Conservation (phyloP, 1,139 yeast species). For the Yamadazyma dushanensis region DNA sequence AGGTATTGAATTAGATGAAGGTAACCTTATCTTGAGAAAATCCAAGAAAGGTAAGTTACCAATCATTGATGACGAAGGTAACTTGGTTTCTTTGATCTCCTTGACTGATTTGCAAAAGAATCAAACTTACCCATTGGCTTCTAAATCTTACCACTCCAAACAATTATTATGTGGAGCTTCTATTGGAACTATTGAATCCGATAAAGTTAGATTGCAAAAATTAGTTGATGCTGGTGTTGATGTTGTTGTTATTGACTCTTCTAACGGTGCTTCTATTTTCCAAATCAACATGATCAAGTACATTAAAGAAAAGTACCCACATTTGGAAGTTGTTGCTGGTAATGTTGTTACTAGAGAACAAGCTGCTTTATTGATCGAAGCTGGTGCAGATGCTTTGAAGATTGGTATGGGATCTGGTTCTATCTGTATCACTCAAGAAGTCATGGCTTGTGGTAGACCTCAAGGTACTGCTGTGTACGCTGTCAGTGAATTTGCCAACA, state of each 20-base stretch:
- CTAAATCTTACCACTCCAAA: conserved; percentile 89
- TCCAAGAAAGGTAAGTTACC: conserved; percentile 98
- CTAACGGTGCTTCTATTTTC: conserved; percentile 96
- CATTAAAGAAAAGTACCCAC: conserved; percentile 80
- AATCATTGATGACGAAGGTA: conserved; percentile 75
- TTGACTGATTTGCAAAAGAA: conserved; percentile 97
- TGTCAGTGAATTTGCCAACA: conserved; percentile 83
- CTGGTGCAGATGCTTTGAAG: conserved; percentile 98
- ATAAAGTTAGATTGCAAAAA: conserved; percentile 77
- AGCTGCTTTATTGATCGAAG: conserved; percentile 92
- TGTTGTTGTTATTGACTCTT: conserved; percentile 92
- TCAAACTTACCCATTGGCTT: conserved; percentile 89
- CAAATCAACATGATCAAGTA: conserved; percentile 91
- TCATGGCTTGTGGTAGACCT: conserved; percentile 99
- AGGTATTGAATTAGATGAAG: conserved; percentile 81
- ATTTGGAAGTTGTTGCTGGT: conserved; percentile 91
- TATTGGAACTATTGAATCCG: conserved; percentile 90
- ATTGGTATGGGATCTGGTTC: conserved; percentile 99
- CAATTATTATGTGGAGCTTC: conserved; percentile 99
- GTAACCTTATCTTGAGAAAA: conserved; percentile 84
- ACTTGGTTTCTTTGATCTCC: conserved; percentile 83
- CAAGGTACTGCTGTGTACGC: conserved; percentile 96
- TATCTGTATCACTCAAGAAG: conserved; percentile 98
- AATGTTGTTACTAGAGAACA: conserved; percentile 98
- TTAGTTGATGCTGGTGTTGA: conserved; percentile 97